phyloP scores from a whole-genome alignment of 345 rosid genomes.

The Angophora floribunda region DNA sequence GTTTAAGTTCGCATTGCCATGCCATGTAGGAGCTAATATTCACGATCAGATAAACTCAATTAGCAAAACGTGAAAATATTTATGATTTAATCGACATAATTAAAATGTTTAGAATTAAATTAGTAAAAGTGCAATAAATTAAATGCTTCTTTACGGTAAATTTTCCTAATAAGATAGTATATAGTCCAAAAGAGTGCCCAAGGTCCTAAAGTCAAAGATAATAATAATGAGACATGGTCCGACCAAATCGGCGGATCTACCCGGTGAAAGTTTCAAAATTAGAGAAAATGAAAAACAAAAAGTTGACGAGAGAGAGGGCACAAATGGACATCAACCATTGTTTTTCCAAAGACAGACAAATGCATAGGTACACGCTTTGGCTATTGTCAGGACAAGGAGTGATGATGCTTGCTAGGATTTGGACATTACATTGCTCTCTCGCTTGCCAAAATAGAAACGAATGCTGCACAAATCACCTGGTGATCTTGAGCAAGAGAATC shows the following conservation, averaged over 20 bases:
- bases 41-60: fast-evolving
- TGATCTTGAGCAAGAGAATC: background rate
- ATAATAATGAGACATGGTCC: background rate
- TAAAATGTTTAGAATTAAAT: fast-evolving
- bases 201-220: background rate
- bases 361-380: background rate
- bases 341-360: background rate
- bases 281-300: background rate
- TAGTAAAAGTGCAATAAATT: no score
- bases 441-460: background rate
- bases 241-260: background rate
- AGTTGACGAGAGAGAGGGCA: background rate
- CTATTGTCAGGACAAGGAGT: background rate
- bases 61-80: fast-evolving
- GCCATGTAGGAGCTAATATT: no score
- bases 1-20: no score
- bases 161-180: background rate
- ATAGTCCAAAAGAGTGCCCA: background rate
- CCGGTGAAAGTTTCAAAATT: background rate
- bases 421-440: background rate
- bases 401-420: background rate
- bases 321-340: background rate
- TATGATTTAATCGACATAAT: no score
- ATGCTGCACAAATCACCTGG: background rate
- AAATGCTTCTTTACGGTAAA: fast-evolving